Conservation (phyloP, 2,329 filamentous ascomycete species). For the Fusarium albosuccineum region DNA sequence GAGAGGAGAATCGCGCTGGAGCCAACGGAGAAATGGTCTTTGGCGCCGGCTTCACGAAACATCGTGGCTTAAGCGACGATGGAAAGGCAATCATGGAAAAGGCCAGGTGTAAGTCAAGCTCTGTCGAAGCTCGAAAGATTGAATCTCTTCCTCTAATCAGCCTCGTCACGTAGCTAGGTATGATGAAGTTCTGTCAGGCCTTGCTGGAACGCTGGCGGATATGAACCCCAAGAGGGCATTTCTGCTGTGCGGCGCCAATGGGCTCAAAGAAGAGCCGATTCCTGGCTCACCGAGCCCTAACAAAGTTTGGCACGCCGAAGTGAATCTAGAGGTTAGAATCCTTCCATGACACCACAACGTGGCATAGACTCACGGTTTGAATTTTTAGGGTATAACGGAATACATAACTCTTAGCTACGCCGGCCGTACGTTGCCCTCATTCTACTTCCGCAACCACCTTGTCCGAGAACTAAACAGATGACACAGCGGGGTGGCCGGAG, state of each 20-base stretch:
- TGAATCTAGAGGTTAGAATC: neutral
- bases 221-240: slow-evolving; percentile 3
- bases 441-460: neutral
- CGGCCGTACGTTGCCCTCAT: neutral
- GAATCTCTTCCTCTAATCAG: slow-evolving; percentile 1
- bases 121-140: neutral
- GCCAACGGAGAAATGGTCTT: slow-evolving; percentile 14
- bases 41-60: slow-evolving; percentile 2
- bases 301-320: slow-evolving; percentile 4
- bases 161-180: slow-evolving; percentile 6
- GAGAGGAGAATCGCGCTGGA: neutral
- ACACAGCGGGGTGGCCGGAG: neutral
- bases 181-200: neutral
- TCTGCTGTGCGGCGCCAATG: slow-evolving; percentile 8
- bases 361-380: neutral
- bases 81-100: slow-evolving; percentile 1
- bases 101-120: slow-evolving; percentile 5
- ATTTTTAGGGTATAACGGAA: neutral
- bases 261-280: neutral
- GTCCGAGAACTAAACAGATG: neutral
- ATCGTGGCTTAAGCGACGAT: neutral
- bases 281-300: neutral
- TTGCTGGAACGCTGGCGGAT: slow-evolving; percentile 3
- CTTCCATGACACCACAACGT: neutral
- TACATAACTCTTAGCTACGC: slow-evolving; percentile 2